phyloP scores from a whole-genome alignment of 1,284 basidiomycete genomes.

The Mycosarcoma mackinlayi region DNA sequence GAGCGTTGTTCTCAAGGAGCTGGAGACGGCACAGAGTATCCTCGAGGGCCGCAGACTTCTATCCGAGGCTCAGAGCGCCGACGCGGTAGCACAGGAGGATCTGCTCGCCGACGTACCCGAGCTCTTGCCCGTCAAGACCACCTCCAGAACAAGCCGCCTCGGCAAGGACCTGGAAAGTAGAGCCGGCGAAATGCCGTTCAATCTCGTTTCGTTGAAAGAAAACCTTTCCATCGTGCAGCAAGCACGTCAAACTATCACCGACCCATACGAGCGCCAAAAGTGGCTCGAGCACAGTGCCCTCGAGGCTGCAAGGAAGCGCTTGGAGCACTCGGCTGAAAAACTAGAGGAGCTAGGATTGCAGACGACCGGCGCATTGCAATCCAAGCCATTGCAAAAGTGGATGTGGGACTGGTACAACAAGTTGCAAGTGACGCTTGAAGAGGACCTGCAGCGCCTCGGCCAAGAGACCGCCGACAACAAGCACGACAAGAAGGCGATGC shows the following conservation, averaged over 20 bases:
- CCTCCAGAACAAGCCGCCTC: slow-evolving; percentile 32
- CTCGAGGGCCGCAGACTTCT: slow-evolving; percentile 44
- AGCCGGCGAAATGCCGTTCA: slow-evolving; percentile 56
- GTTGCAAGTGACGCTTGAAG: slow-evolving; percentile 45
- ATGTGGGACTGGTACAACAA: slow-evolving; percentile 68
- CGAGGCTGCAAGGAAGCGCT: slow-evolving; percentile 62
- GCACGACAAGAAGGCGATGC: slow-evolving; percentile 11
- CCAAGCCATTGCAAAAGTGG: slow-evolving; percentile 61
- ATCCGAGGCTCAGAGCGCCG: slow-evolving; percentile 19
- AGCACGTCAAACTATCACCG: slow-evolving; percentile 46
- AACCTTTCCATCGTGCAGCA: slow-evolving; percentile 61
- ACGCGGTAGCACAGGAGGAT: slow-evolving; percentile 8
- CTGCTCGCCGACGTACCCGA: slow-evolving; percentile 37
- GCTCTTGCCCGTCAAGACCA: slow-evolving; percentile 53
- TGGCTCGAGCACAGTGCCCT: slow-evolving; percentile 66
- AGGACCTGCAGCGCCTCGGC: slow-evolving; percentile 50
- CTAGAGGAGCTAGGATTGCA: slow-evolving; percentile 59
- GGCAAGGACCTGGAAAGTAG: slow-evolving; percentile 30
- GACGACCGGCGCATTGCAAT: slow-evolving; percentile 50
- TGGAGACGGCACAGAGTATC: slow-evolving; percentile 44
- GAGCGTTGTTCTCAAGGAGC: slow-evolving; percentile 40
- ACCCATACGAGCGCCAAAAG: slow-evolving; percentile 65
- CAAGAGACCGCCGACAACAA: slow-evolving; percentile 2
- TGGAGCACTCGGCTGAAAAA: slow-evolving; percentile 55
- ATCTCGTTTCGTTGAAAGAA: slow-evolving; percentile 57